Conservation (phyloP, 345 rosid species). For the Dipteronia dyeriana region DNA sequence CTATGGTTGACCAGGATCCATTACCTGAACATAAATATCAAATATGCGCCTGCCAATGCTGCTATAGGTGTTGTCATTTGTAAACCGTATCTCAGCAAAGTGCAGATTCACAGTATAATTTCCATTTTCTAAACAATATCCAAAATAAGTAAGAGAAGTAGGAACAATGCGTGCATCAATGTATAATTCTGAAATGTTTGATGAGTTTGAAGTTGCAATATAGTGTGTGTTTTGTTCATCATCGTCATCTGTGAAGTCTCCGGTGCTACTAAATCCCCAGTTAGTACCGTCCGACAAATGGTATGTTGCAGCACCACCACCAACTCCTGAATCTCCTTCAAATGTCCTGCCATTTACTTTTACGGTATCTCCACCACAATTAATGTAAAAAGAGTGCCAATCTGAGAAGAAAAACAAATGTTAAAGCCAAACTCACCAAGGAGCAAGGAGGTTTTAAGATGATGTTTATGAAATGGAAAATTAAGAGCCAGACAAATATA, state of each 20-base stretch:
- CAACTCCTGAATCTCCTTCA: slow-evolving; percentile 33
- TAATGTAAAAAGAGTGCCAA: slow-evolving; percentile 33
- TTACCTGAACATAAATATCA: slow-evolving; percentile 68
- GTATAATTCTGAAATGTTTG: slow-evolving; percentile 31
- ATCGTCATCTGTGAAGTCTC: slow-evolving; percentile 45
- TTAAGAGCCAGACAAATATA: neutral
- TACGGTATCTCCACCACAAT: slow-evolving; percentile 46
- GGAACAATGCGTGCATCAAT: slow-evolving; percentile 57
- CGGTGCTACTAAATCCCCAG: slow-evolving; percentile 61
- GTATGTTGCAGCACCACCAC: slow-evolving; percentile 44
- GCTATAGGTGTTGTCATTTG: slow-evolving; percentile 28
- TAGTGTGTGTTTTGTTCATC: slow-evolving; percentile 26
- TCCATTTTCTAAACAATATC: slow-evolving; percentile 58
- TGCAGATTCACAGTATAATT: slow-evolving; percentile 52
- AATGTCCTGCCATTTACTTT: slow-evolving; percentile 21
- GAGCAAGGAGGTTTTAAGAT: neutral
- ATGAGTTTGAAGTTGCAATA: slow-evolving; percentile 19
- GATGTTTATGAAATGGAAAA: neutral
- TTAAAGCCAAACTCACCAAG: neutral
- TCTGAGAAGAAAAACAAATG: slow-evolving; percentile 17
- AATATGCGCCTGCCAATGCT: slow-evolving; percentile 58
- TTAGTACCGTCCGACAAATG: neutral
- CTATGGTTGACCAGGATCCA: neutral
- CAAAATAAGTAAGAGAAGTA: slow-evolving; percentile 62
- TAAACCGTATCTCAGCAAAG: slow-evolving; percentile 66